Evolutionary conservation across 345 rosid species (phyloP).

Genomic region (Hevea brasiliensis): DNA sequence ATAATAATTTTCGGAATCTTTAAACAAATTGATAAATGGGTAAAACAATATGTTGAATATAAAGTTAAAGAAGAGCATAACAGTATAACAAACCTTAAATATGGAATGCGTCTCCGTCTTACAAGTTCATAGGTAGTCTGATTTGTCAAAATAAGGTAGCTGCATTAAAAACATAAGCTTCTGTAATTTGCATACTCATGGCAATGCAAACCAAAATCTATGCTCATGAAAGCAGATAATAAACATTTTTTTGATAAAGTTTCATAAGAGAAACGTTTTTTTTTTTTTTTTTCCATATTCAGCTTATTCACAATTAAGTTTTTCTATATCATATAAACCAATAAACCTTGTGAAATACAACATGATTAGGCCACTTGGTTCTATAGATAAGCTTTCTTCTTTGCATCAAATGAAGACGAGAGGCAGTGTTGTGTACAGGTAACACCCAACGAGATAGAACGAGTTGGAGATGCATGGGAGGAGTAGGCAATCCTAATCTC

Average conservation of each 20-base stretch:
- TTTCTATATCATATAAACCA: background rate
- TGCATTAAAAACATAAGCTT: slow-evolving; percentile 33
- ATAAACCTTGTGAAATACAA: background rate
- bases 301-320: no score
- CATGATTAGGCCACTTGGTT: background rate
- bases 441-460: no score
- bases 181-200: background rate
- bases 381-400: no score
- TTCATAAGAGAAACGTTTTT: no score
- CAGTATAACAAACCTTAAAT: slow-evolving; percentile 59
- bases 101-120: slow-evolving; percentile 81
- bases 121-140: slow-evolving; percentile 96
- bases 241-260: background rate
- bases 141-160: slow-evolving; percentile 90
- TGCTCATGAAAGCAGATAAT: background rate
- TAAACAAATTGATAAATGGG: background rate
- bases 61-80: background rate
- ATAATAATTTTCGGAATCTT: no score
- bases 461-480: no score
- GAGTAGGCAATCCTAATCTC: no score
- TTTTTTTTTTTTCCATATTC: no score
- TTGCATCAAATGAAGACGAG: no score
- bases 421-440: no score
- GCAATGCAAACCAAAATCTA: background rate
- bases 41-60: slow-evolving; percentile 1